phyloP scores from a whole-genome alignment of 352 stramenopile species.

The Pythium dissotocum region DNA sequence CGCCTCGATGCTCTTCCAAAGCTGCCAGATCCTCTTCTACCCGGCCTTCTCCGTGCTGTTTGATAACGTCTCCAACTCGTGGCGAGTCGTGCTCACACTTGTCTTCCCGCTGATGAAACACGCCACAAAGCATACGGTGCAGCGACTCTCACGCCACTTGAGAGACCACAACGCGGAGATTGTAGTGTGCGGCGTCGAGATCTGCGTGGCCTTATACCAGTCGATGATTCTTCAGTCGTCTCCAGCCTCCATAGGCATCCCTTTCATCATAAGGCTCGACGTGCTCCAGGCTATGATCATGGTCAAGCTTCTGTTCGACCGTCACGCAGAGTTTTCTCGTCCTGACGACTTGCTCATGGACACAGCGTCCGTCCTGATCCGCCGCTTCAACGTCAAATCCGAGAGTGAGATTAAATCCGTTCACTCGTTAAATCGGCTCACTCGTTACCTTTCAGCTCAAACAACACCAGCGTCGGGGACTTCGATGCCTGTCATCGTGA shows the following conservation, averaged over 20 bases:
- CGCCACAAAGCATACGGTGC: conserved; percentile 4
- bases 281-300: conserved; percentile 1
- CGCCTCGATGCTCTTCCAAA: conserved; percentile 8
- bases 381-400: not conserved
- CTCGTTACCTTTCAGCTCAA: not conserved
- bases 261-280: conserved; percentile 17
- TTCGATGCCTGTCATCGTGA: too few species aligned
- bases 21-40: conserved; percentile 19
- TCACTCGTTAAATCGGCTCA: not conserved
- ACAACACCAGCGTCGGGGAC: not conserved
- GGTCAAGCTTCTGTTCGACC: conserved; percentile 23
- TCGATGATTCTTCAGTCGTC: conserved; percentile 16
- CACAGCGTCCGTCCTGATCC: not conserved
- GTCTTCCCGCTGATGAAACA: conserved; percentile 18
- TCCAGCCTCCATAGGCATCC: not conserved
- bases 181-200: conserved; percentile 17
- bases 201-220: conserved; percentile 17
- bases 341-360: not conserved
- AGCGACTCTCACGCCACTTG: not conserved
- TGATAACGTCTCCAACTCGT: conserved; percentile 1
- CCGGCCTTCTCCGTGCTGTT: conserved; percentile 20
- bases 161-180: conserved; percentile 12
- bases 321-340: not conserved
- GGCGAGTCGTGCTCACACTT: conserved; percentile 9
- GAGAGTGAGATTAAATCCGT: not conserved